phyloP scores from a whole-genome alignment of 2,329 filamentous ascomycete genomes.

The Ophiostoma ulmi region DNA sequence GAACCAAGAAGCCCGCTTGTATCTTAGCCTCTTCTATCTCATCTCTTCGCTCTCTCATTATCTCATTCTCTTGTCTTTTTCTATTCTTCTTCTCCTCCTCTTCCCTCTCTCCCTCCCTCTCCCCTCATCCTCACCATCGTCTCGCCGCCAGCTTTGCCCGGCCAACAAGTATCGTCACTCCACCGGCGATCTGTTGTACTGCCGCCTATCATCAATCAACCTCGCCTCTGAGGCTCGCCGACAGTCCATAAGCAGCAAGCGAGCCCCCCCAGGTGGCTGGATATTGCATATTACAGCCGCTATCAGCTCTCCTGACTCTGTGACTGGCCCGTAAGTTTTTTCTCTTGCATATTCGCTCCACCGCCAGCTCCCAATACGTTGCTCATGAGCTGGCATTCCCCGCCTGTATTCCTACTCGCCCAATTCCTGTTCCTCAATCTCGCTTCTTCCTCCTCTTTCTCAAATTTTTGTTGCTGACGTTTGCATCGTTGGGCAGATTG shows the following conservation, averaged over 20 bases:
- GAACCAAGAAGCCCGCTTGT: background rate
- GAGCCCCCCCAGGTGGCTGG: constrained; percentile 14
- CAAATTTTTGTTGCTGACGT: constrained; percentile 15
- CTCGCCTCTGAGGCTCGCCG: background rate
- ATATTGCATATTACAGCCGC: constrained; percentile 3
- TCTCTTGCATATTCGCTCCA: constrained; percentile 16
- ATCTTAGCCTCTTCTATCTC: background rate
- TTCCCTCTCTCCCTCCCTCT: constrained; percentile 1
- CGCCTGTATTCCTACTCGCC: background rate
- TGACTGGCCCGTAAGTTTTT: constrained; percentile 22
- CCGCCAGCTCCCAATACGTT: constrained; percentile 7
- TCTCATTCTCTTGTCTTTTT: background rate
- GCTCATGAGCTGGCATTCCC: constrained; percentile 8
- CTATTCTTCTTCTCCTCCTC: background rate
- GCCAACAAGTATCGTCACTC: constrained; percentile 20
- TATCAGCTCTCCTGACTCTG: background rate
- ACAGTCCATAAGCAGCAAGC: constrained; percentile 7
- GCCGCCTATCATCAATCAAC: background rate
- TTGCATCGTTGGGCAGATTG: constrained; percentile 6
- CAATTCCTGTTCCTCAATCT: background rate
- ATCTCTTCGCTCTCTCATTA: background rate
- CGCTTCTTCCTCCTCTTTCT: constrained; percentile 8
- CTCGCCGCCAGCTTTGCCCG: constrained; percentile 19
- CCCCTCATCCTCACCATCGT: background rate
- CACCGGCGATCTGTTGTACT: constrained; percentile 15